These are phyloP conservation scores for Citrus trifoliata DNA, from an alignment of 345 rosid genomes.

Conservation along the genomic window DNA sequence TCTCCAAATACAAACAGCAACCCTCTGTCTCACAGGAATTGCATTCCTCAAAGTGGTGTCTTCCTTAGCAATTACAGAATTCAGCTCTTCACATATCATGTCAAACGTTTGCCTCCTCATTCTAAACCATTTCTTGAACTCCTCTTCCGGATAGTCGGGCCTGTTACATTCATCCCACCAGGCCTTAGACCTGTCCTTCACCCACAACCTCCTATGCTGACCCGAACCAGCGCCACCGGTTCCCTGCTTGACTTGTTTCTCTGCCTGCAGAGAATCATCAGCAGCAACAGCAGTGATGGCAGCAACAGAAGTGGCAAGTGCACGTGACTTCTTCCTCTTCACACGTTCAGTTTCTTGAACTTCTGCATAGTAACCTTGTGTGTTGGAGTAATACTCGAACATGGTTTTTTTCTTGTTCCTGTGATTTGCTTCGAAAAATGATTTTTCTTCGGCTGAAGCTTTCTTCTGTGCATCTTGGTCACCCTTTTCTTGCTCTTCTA, in stretches of 20 bases:
- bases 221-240: conserved; percentile 31
- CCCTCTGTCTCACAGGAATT: conserved; percentile 87
- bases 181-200: conserved; percentile 69
- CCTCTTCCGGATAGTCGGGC: conserved; percentile 72
- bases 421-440: conserved; percentile 40
- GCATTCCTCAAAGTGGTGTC: conserved; percentile 85
- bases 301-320: conserved; percentile 33
- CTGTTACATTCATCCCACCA: conserved; percentile 96
- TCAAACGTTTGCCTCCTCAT: conserved; percentile 84
- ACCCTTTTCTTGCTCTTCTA: conserved; percentile 59
- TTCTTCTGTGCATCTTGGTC: conserved; percentile 36
- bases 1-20: conserved; percentile 93
- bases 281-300: conserved; percentile 23
- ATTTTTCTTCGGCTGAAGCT: conserved; percentile 38
- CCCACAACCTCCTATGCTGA: conserved; percentile 83
- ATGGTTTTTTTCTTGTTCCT: conserved; percentile 27
- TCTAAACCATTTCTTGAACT: conserved; percentile 75
- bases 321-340: conserved; percentile 57
- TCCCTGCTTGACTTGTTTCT: conserved; percentile 17
- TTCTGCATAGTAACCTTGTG: conserved; percentile 37
- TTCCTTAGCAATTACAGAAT: conserved; percentile 78
- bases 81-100: conserved; percentile 73
- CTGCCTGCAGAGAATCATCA: conserved; percentile 12
- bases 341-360: conserved; percentile 36
- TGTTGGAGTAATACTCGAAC: conserved; percentile 33